Evolutionary conservation across 352 stramenopile genomes (phyloP).

Genomic region (Phytophthora sojae): DNA sequence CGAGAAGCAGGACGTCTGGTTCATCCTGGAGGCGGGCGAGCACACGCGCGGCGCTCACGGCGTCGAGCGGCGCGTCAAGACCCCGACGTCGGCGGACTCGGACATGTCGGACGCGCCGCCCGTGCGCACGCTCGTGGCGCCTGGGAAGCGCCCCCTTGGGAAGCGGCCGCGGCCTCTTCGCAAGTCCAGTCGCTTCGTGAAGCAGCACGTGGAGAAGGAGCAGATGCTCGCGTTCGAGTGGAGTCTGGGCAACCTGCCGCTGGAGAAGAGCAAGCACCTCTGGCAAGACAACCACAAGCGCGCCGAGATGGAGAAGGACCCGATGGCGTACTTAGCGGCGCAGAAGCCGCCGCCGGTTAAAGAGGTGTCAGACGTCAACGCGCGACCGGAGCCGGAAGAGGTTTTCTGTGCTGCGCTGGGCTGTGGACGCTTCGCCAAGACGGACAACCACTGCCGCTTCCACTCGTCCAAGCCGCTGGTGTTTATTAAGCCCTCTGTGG

Average conservation of each 20-base stretch:
- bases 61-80: conserved; percentile 44
- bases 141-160: conserved; percentile 11
- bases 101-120: not conserved
- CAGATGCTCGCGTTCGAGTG: conserved; percentile 63
- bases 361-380: conserved; percentile 16
- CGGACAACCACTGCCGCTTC: conserved; percentile 66
- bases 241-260: conserved; percentile 67
- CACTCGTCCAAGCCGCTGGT: conserved; percentile 46
- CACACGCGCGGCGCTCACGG: conserved; percentile 25
- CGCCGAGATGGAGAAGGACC: conserved; percentile 49
- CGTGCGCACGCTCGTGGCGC: not conserved
- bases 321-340: conserved; percentile 4
- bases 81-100: not conserved
- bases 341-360: conserved; percentile 6
- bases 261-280: conserved; percentile 55
- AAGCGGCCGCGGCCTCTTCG: conserved; percentile 12
- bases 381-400: conserved; percentile 45
- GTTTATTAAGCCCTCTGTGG: conserved; percentile 23
- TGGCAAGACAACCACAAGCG: conserved; percentile 71
- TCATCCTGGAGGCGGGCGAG: conserved; percentile 51
- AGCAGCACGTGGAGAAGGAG: conserved; percentile 54
- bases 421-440: conserved; percentile 73
- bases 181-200: conserved; percentile 39
- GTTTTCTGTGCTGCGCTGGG: conserved; percentile 54
- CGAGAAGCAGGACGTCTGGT: conserved; percentile 65